These are phyloP conservation scores for Fusarium tanahbumbuense DNA, from an alignment of 2,329 filamentous ascomycete species.

Conservation along the genomic window DNA sequence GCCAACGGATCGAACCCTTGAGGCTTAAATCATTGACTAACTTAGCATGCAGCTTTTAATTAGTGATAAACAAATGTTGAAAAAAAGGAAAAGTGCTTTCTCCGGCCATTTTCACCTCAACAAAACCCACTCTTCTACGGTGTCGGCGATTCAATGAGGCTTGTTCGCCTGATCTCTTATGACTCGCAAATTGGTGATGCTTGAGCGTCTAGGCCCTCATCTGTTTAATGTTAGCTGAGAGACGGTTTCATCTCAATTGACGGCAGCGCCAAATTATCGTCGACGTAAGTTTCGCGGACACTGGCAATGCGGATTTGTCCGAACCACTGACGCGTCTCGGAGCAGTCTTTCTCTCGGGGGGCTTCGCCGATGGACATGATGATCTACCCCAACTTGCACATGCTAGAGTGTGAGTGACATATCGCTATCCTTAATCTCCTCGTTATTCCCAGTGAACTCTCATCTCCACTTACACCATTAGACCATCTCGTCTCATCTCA, in stretches of 20 bases:
- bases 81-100: neutral
- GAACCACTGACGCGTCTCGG: neutral
- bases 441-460: conserved; percentile 22
- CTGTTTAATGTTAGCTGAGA: neutral
- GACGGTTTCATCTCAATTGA: neutral
- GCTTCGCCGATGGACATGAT: conserved; percentile 4
- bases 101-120: neutral
- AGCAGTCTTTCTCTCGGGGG: neutral
- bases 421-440: conserved; percentile 18
- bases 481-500: neutral
- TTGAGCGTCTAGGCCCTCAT: neutral
- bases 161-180: neutral
- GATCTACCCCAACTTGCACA: neutral
- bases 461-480: conserved; percentile 6
- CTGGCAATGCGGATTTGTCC: neutral
- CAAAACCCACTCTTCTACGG: neutral
- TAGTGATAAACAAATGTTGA: neutral
- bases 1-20: neutral
- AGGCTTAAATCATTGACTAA: conserved; percentile 3
- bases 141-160: conserved; percentile 7
- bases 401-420: conserved; percentile 9
- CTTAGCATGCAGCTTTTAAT: neutral
- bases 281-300: neutral
- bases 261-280: neutral
- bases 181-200: conserved; percentile 6